Evolutionary conservation across 2,329 filamentous ascomycete genomes (phyloP), one percentile per base, ranked within the genome.

Genomic region (Botrytis fragariae): DNA sequence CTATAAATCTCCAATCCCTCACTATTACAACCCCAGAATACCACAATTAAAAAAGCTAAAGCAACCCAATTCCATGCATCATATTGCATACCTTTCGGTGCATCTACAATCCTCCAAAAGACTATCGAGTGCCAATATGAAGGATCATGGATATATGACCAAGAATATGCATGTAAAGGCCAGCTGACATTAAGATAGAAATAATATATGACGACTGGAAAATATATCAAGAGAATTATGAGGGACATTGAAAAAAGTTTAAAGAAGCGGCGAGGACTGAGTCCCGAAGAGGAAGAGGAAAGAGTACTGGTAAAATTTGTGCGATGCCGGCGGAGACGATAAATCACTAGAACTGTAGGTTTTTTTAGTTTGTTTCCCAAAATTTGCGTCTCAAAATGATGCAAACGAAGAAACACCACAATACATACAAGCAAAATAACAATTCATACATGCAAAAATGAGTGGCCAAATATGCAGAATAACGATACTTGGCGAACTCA

Each of bases 21-120:
- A 39, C 83, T 83, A 44, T 90, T 90, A 25, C 89, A 86, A 14
- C 91, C 90, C 76, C 92, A 92, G 77, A 90, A 87, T n/a, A 87
- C 70, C 78, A 92, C 92, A 20, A 89, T 81, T 39, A 89, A 73
- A 74, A 87, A 85, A 0, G 87, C 88, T 5, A 85, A 83, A 0
- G 79, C 84, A 16, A 91, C 82, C 64, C 87, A 85, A 32, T 87
- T 83, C 88, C 88, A 92, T 44, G 86, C 85, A 78, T 91, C 87
- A 74, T 86, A 86, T 68, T 80, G 79, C n/a, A 65, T 63, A 3
- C 57, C 87, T 82, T 2, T 75, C 16, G 51, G 87, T 85, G 59
- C 65, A 42, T 78, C 81, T 54, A 42, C 74, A 2, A 35, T 84
- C 82, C 3, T 83, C 83, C 2, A 86, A 74, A 85, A 85, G 42